Conservation (phyloP, 2,329 filamentous ascomycete species). For the Triangularia setosa region DNA sequence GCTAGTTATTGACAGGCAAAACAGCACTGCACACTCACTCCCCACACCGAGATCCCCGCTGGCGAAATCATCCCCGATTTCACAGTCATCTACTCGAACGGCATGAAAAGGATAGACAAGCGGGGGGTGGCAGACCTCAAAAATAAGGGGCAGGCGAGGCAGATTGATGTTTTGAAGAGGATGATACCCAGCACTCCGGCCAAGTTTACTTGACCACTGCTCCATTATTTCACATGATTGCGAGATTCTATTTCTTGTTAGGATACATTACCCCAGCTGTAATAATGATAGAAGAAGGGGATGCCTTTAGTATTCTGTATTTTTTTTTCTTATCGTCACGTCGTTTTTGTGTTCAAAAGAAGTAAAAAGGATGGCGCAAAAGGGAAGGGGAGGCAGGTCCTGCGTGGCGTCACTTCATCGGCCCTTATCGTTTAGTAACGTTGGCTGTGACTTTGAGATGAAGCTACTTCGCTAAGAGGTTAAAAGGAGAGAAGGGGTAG, state of each 20-base stretch:
- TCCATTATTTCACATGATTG: not conserved
- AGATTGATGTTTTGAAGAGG: constrained; percentile 63
- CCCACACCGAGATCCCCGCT: constrained; percentile 55
- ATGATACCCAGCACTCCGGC: constrained; percentile 62
- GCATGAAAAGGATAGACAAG: constrained; percentile 53
- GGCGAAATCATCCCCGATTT: constrained; percentile 60
- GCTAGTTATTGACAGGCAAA: not conserved
- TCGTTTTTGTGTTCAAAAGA: too few species aligned
- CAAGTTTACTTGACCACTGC: constrained; percentile 36
- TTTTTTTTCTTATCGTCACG: too few species aligned
- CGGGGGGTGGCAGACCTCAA: constrained; percentile 60
- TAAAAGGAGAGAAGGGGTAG: too few species aligned
- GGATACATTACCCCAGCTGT: not conserved
- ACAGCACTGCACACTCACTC: constrained; percentile 67
- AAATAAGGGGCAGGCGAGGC: constrained; percentile 60
- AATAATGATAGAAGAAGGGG: too few species aligned
- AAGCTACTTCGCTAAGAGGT: too few species aligned
- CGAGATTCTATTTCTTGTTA: not conserved
- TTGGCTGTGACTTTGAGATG: too few species aligned
- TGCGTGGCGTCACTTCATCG: too few species aligned
- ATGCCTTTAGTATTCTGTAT: too few species aligned
- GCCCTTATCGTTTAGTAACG: too few species aligned
- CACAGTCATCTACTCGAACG: constrained; percentile 66
- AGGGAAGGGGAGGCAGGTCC: too few species aligned
- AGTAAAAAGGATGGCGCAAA: too few species aligned